phyloP scores from a whole-genome alignment of 148 eudicot genomes.

The Arbutus unedo region DNA sequence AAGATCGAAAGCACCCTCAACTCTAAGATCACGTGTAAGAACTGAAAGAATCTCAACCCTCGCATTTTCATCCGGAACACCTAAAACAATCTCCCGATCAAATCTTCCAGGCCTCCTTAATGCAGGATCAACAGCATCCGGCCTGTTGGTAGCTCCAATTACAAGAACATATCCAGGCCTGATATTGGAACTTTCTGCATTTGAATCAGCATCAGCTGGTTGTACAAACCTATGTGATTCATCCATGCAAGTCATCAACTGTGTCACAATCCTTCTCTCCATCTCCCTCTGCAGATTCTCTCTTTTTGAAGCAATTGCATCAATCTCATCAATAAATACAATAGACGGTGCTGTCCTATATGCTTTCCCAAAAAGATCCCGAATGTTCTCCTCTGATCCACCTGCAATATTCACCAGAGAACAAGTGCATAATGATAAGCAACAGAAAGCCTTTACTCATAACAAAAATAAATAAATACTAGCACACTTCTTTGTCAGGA shows the following conservation, averaged over 20 bases:
- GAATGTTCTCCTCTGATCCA: conserved; percentile 80
- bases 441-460: background rate
- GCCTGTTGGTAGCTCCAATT: conserved; percentile 91
- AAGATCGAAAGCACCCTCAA: conserved; percentile 75
- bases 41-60: conserved; percentile 72
- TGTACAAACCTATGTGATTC: conserved; percentile 52
- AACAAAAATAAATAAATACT: background rate
- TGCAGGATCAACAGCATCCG: conserved; percentile 86
- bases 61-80: conserved; percentile 89
- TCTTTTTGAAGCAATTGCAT: conserved; percentile 93
- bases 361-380: conserved; percentile 83
- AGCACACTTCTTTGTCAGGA: background rate
- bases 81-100: conserved; percentile 70
- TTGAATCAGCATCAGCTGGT: conserved; percentile 25
- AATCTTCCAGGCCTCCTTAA: conserved; percentile 88
- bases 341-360: conserved; percentile 87
- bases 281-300: conserved; percentile 82
- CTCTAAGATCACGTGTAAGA: conserved; percentile 52
- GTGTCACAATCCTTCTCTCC: conserved; percentile 91
- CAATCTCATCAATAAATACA: conserved; percentile 96
- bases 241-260: conserved; percentile 92
- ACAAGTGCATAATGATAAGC: background rate
- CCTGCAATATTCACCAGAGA: conserved; percentile 40
- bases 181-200: conserved; percentile 27
- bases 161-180: conserved; percentile 64